Percentiles rank a stretch among this genome's conserved stretches.
These are phyloP conservation scores for Rauvolfia tetraphylla DNA, from an alignment of 257 asterid species.

Conservation along the genomic window DNA sequence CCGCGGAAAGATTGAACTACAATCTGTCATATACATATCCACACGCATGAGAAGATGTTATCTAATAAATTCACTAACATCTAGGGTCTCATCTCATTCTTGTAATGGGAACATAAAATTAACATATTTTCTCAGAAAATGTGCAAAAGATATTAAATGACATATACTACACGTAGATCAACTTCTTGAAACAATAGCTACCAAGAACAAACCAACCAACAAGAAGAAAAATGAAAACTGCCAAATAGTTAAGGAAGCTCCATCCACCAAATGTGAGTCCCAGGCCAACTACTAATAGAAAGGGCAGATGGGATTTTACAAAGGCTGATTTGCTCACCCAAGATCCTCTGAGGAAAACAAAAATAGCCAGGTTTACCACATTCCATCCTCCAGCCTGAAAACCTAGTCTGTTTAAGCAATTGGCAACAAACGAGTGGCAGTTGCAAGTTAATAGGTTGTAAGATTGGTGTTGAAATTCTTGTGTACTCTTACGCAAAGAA, in stretches of 20 bases:
- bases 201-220: slow-evolving; percentile 84
- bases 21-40: background rate
- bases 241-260: slow-evolving; percentile 49
- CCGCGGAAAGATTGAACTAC: background rate
- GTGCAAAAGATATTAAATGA: background rate
- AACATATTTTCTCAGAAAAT: too few species aligned
- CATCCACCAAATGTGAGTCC: slow-evolving; percentile 71
- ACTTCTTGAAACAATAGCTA: slow-evolving; percentile 61
- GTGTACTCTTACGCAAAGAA: slow-evolving; percentile 65
- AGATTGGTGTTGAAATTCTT: slow-evolving; percentile 81
- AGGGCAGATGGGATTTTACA: slow-evolving; percentile 57
- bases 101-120: background rate
- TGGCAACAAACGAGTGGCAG: slow-evolving; percentile 94
- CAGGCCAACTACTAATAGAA: slow-evolving; percentile 43
- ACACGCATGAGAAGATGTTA: background rate
- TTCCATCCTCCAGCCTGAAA: slow-evolving; percentile 80
- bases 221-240: slow-evolving; percentile 48
- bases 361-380: slow-evolving; percentile 74
- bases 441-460: slow-evolving; percentile 91
- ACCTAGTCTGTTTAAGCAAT: slow-evolving; percentile 77
- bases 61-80: background rate
- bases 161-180: slow-evolving; percentile 51
- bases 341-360: slow-evolving; percentile 59
- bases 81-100: background rate
- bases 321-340: slow-evolving; percentile 63